Base-by-base conservation (phyloP, 2,329 filamentous ascomycete species). In the Intubia oerlemansii region DNA sequence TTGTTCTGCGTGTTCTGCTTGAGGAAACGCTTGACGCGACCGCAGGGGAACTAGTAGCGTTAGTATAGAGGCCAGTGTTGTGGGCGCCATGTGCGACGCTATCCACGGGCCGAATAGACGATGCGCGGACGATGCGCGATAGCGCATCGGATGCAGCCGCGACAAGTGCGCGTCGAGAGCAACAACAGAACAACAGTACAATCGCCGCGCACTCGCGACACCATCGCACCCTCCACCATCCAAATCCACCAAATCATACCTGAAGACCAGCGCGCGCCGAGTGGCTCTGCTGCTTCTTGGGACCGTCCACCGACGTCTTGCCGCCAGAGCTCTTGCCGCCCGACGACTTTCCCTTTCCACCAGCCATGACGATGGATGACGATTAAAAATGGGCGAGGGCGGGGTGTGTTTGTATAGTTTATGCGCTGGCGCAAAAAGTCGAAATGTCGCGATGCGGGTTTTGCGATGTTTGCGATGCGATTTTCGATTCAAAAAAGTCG, bases 1-100 rank as follows among this genome's bases (percentile, higher is more conserved):
- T 95, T 95, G 60, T 93, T 90, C 52, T 95, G 88, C 28, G 88
- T 95, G 60, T 93, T 93, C 55, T 81, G 82, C 70, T 95, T 93
- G 51, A 98, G 66, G 62, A 95, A 95, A 61, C 88, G 84, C 77
- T 98, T 98, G 57, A 98, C 88, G 75, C 88, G 88, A 58, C 88
- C 88, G 53, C 88, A 98, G 36, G 88, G 88, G 54, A 98, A 98
- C 88, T 98, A n/a, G n/a, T n/a, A n/a, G 50, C 4, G 22, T 15
- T n/a, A 18, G 20, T 29, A 29, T 15, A 15, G 18, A 21, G 24
- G 14, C 13, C 12, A 13, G n/a, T n/a, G n/a, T n/a, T n/a, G n/a
- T n/a, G n/a, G n/a, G n/a, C n/a, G n/a, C n/a, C n/a, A n/a, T n/a
- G n/a, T n/a, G n/a, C n/a, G n/a, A n/a, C n/a, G n/a, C n/a, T n/a